Percentiles rank a stretch among this genome's conserved stretches.
Evolutionary conservation across 2,329 filamentous ascomycete species (phyloP).

Genomic region (Acephala macrosclerotiorum): DNA sequence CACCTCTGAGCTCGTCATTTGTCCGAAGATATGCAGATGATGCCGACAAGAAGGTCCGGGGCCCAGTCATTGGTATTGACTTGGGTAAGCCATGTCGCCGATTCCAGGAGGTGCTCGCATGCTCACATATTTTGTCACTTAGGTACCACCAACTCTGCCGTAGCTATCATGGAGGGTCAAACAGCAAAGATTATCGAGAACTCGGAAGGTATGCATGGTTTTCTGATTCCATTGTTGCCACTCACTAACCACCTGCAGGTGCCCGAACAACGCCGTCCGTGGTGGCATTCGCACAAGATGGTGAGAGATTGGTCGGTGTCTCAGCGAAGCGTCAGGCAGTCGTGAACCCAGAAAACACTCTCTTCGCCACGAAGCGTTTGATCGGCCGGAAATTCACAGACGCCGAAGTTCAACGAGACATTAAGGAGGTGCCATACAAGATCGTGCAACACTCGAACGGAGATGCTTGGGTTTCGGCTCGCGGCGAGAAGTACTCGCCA

Average conservation of each 20-base stretch:
- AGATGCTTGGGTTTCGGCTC: slow-evolving; percentile 94
- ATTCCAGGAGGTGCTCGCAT: slow-evolving; percentile 26
- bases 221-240: slow-evolving; percentile 28
- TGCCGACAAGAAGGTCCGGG: slow-evolving; percentile 84
- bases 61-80: slow-evolving; percentile 97
- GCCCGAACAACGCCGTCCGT: slow-evolving; percentile 92
- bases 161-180: slow-evolving; percentile 98
- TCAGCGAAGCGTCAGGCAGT: slow-evolving; percentile 98
- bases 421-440: slow-evolving; percentile 98
- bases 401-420: slow-evolving; percentile 91
- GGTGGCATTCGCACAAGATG: slow-evolving; percentile 93
- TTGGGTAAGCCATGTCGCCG: slow-evolving; percentile 67
- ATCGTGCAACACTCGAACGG: slow-evolving; percentile 97
- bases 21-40: slow-evolving; percentile 81
- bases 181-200: slow-evolving; percentile 96
- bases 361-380: slow-evolving; percentile 98
- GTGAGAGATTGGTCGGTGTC: slow-evolving; percentile 95
- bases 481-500: slow-evolving; percentile 94
- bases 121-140: slow-evolving; percentile 29
- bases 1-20: slow-evolving; percentile 76
- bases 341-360: slow-evolving; percentile 97
- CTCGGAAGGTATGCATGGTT: slow-evolving; percentile 74
- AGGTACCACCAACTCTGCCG: slow-evolving; percentile 96
- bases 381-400: slow-evolving; percentile 98
- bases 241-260: slow-evolving; percentile 56